Evolutionary conservation across 768 basidiomycete genomes (phyloP).

Genomic region (Suillus americanus): DNA sequence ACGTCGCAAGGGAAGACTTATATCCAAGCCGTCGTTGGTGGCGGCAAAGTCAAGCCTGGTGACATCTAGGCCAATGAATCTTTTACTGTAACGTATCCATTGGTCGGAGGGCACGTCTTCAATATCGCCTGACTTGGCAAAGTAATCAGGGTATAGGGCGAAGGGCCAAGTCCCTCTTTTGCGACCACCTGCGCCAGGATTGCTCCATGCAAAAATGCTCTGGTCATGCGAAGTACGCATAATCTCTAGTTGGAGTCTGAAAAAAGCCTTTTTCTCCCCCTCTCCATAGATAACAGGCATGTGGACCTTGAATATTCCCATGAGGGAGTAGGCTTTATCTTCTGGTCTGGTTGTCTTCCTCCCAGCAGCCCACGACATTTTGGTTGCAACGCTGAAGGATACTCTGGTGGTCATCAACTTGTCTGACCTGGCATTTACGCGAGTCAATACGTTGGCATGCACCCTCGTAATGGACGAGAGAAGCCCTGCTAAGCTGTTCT

Average conservation of each 20-base stretch:
- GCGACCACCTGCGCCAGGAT: neutral
- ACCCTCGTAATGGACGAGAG: slow-evolving; percentile 4
- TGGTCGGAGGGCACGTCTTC: neutral
- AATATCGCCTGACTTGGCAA: neutral
- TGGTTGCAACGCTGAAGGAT: slow-evolving; percentile 6
- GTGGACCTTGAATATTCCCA: slow-evolving; percentile 21
- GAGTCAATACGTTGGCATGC: slow-evolving; percentile 6
- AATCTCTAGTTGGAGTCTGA: slow-evolving; percentile 16
- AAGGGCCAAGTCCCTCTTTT: neutral
- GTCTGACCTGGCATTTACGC: neutral
- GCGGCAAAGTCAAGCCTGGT: neutral
- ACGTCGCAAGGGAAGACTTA: neutral
- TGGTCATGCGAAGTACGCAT: slow-evolving; percentile 11
- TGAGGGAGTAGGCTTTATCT: slow-evolving; percentile 25
- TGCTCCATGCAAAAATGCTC: slow-evolving; percentile 11
- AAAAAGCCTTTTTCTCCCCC: slow-evolving; percentile 22
- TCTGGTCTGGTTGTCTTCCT: slow-evolving; percentile 23
- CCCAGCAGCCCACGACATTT: slow-evolving; percentile 18
- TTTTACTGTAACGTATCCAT: neutral
- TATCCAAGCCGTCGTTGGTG: slow-evolving; percentile 1
- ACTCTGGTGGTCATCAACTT: neutral
- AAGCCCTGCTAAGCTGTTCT: slow-evolving; percentile 5
- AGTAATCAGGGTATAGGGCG: neutral
- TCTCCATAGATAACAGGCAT: slow-evolving; percentile 26
- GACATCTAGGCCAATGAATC: neutral